Conservation (phyloP, 805 yeast genomes). For the Cephaloascus albidus region DNA sequence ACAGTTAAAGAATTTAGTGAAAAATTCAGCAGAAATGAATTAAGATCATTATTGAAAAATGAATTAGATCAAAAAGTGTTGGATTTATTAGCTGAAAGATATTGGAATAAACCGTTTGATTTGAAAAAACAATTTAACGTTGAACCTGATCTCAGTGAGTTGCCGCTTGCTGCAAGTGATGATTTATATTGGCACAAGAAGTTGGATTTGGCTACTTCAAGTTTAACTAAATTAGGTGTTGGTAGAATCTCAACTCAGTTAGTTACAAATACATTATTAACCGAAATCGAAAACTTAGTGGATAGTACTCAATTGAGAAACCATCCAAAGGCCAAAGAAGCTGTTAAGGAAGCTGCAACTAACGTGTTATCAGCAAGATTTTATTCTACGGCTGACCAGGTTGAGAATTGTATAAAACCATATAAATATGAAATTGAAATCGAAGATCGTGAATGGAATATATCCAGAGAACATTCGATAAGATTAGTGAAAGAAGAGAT, state of each 20-base stretch:
- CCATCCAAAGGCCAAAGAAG: constrained; percentile 79
- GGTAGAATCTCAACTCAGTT: constrained; percentile 84
- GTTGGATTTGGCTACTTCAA: constrained; percentile 74
- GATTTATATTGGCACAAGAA: constrained; percentile 84
- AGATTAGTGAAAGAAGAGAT: constrained; percentile 74
- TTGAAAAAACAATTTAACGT: constrained; percentile 6
- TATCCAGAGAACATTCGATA: constrained; percentile 72
- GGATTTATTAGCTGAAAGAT: constrained; percentile 79
- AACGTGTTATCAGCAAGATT: constrained; percentile 70
- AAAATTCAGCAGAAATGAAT: constrained; percentile 73
- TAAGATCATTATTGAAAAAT: constrained; percentile 67
- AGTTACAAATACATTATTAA: constrained; percentile 68
- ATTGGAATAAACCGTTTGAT: constrained; percentile 70
- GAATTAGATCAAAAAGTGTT: constrained; percentile 85
- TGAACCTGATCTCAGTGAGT: constrained; percentile 44
- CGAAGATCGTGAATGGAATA: constrained; percentile 89
- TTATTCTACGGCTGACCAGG: constrained; percentile 94
- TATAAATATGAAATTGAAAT: constrained; percentile 95
- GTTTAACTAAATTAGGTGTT: constrained; percentile 85
- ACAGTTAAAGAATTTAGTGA: constrained; percentile 82
- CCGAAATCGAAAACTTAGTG: constrained; percentile 69
- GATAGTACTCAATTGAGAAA: constrained; percentile 67
- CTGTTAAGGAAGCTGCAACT: constrained; percentile 78
- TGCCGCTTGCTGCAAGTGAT: constrained; percentile 49
- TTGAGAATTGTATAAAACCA: constrained; percentile 96